Evolutionary conservation across 352 stramenopile species (phyloP).

Genomic region (Pythium aquatile): DNA sequence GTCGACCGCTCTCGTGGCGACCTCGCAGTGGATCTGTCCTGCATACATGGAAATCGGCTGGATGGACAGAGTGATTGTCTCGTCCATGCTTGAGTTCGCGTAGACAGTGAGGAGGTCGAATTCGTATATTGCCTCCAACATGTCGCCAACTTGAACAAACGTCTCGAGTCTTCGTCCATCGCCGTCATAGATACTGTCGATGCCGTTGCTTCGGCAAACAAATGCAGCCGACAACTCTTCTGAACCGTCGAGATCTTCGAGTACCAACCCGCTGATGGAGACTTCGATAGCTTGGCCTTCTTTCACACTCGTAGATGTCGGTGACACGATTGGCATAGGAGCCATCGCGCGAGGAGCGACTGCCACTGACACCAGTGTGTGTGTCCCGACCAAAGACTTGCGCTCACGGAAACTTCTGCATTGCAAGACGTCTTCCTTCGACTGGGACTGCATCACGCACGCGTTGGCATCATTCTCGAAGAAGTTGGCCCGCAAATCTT

Average conservation of each 20-base stretch:
- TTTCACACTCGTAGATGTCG: not conserved
- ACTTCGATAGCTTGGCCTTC: slow-evolving; percentile 13
- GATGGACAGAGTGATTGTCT: not conserved
- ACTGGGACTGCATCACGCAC: slow-evolving; percentile 5
- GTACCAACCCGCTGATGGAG: not conserved
- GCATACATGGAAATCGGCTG: slow-evolving; percentile 5
- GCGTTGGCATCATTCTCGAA: slow-evolving; percentile 3
- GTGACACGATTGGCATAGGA: slow-evolving; percentile 1
- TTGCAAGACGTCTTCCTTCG: slow-evolving; percentile 5
- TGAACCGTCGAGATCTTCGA: slow-evolving; percentile 20
- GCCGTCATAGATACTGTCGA: not conserved
- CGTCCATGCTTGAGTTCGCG: not conserved
- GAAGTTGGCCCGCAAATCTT: slow-evolving; percentile 13
- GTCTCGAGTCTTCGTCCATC: not conserved
- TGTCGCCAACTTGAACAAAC: not conserved
- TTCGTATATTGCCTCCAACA: not conserved
- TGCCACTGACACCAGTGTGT: not conserved
- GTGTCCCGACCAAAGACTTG: slow-evolving; percentile 20
- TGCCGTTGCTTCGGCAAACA: slow-evolving; percentile 1
- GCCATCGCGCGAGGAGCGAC: slow-evolving; percentile 15
- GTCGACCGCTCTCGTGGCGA: slow-evolving; percentile 11
- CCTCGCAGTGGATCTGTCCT: slow-evolving; percentile 4
- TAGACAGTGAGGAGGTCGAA: not conserved
- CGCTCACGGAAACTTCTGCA: slow-evolving; percentile 26
- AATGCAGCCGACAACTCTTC: slow-evolving; percentile 14